Evolutionary conservation across 179 eudicot genomes (phyloP), one percentile per base, ranked within the genome.

Genomic region (Spinacia oleracea): DNA sequence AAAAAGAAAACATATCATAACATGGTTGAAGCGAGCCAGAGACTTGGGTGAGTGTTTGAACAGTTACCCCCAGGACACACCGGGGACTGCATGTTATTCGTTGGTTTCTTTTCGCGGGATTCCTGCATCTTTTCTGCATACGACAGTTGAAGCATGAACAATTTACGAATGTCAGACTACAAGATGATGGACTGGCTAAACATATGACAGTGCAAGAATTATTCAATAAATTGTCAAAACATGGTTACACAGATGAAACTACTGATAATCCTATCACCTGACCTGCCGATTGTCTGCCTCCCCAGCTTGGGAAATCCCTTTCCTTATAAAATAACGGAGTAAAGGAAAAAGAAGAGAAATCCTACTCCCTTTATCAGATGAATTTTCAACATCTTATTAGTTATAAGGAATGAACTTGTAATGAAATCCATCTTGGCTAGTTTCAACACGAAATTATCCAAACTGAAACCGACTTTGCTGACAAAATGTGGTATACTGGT

Each of bases 111-210:
- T 69, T 80, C 12, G 27, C 38, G 43, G 83, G 60, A 68, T 48
- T 68, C 68, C 79, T 20, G 73, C 53, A 83, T 59, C 76, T 50
- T 73, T 77, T 81, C 86, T 83, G 83, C 46, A 50, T 7, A 68
- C 64, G 68, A 67, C 58, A 51, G 58, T 5, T 51, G 58, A 35
- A 25, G 15, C 4, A 10, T 51, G 35, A 50, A 43, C 5, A 1
- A 21, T 53, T 18, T 63, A 42, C 16, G 20, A 46, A 29, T 27
- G 45, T 32, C 12, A 56, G 25, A 45, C 9, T 16, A 11, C 21
- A 45, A 43, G 53, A 60, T 3, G 4, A 27, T 27, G 65, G 65
- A 60, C 16, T 0, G 4, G 3, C 29, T 0, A 12, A n/a, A 27
- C 5, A n/a, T n/a, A n/a, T 70, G 35, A 45, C 21, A 43, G 3